Conservation (phyloP, 176 grass and related monocot genomes). For the Eremochloa ophiuroides region DNA sequence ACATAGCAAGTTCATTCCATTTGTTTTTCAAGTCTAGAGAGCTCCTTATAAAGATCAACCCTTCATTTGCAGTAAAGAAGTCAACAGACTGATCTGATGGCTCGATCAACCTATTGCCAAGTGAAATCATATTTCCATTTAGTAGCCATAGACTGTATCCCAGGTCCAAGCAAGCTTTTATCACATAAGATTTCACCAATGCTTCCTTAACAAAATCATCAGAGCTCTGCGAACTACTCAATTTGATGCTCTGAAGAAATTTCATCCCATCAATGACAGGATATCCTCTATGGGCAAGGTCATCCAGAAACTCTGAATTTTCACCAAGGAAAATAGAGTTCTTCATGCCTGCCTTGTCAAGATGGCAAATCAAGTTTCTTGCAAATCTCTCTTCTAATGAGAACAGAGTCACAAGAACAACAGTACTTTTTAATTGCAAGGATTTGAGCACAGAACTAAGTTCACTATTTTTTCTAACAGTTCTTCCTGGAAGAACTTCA, state of each 20-base stretch:
- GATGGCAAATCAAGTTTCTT: conserved; percentile 92
- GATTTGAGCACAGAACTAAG: conserved; percentile 62
- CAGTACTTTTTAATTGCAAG: conserved; percentile 43
- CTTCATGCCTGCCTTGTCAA: conserved; percentile 56
- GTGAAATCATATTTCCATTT: conserved; percentile 74
- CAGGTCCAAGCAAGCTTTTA: conserved; percentile 69
- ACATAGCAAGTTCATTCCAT: conserved; percentile 57
- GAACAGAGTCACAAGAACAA: conserved; percentile 70
- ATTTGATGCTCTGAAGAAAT: conserved; percentile 40
- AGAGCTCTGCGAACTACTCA: conserved; percentile 21
- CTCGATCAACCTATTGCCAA: conserved; percentile 40
- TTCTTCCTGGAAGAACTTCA: conserved; percentile 56
- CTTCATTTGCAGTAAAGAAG: conserved; percentile 45
- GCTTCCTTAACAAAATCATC: conserved; percentile 44
- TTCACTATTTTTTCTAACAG: conserved; percentile 52
- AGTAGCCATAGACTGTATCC: conserved; percentile 80
- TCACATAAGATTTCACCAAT: conserved; percentile 55
- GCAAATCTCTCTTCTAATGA: conserved; percentile 32
- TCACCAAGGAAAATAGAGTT: conserved; percentile 71
- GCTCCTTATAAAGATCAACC: conserved; percentile 62
- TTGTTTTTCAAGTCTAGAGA: conserved; percentile 50
- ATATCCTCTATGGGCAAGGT: conserved; percentile 89
- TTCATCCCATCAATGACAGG: conserved; percentile 54
- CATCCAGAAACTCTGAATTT: conserved; percentile 58
- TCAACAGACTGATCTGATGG: conserved; percentile 61